These are phyloP conservation scores for Xylariaceae sp. DNA, from an alignment of 2,329 filamentous ascomycete species.

Conservation along the genomic window DNA sequence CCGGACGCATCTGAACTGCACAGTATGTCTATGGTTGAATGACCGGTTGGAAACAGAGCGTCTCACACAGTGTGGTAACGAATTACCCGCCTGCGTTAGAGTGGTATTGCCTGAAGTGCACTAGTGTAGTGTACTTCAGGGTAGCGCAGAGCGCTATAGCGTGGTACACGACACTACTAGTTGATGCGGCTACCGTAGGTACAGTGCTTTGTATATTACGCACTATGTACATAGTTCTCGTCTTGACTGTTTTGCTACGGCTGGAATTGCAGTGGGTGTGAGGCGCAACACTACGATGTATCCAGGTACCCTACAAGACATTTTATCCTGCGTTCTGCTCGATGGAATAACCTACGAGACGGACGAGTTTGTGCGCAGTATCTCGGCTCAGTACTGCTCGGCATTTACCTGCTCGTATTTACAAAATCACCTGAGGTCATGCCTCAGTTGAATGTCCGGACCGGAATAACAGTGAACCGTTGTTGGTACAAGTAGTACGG, in stretches of 20 bases:
- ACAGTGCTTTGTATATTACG: not conserved
- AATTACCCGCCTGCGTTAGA: constrained; percentile 13
- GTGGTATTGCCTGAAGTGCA: constrained; percentile 20
- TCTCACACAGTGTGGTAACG: constrained; percentile 11
- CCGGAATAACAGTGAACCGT: no score
- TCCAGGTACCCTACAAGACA: no score
- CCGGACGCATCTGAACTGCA: not conserved
- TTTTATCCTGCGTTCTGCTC: no score
- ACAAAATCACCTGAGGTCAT: no score
- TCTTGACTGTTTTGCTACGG: not conserved
- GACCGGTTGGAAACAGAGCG: not conserved
- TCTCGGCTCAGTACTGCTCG: no score
- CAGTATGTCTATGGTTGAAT: not conserved
- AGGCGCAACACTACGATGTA: no score
- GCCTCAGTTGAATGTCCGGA: no score
- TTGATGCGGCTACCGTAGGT: not conserved
- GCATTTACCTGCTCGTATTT: no score
- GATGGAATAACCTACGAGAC: no score
- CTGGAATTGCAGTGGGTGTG: no score
- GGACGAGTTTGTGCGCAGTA: no score
- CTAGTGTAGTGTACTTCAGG: constrained; percentile 10
- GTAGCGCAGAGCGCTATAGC: not conserved
- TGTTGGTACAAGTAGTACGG: no score
- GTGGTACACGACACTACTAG: not conserved
- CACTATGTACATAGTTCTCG: not conserved